A percentile compares a stretch with the other conserved stretches of the same genome.
These are phyloP conservation scores for Terfezia claveryi DNA, from an alignment of 495 filamentous ascomycete genomes.

Conservation along the genomic window DNA sequence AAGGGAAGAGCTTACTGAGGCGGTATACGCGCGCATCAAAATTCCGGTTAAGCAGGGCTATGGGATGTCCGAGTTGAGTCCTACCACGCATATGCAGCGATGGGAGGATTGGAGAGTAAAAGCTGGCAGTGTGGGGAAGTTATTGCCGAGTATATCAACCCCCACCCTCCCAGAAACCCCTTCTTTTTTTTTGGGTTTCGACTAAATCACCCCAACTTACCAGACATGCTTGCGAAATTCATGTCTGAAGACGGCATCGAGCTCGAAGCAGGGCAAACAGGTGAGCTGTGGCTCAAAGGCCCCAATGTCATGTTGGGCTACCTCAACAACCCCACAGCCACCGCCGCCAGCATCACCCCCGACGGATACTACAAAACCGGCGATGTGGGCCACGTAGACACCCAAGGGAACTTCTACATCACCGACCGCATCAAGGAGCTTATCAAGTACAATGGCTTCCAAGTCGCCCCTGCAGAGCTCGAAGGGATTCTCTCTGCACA, in stretches of 20 bases:
- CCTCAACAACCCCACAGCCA: conserved; percentile 44
- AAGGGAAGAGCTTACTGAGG: conserved; percentile 58
- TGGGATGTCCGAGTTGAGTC: conserved; percentile 33
- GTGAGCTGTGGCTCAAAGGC: conserved; percentile 62
- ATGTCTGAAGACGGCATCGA: conserved; percentile 41
- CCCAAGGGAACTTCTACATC: conserved; percentile 42
- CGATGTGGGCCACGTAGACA: conserved; percentile 38
- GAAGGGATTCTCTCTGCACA: conserved; percentile 58
- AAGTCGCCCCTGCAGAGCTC: conserved; percentile 70
- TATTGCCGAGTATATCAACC: conserved; percentile 32
- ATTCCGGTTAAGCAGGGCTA: conserved; percentile 45
- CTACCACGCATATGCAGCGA: conserved; percentile 32
- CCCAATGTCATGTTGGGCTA: conserved; percentile 61
- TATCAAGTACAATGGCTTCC: conserved; percentile 82
- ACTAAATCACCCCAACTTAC: not conserved
- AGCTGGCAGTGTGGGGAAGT: conserved; percentile 59
- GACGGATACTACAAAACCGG: conserved; percentile 77
- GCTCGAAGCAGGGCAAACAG: conserved; percentile 33
- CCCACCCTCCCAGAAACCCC: not conserved
- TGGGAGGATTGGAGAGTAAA: conserved; percentile 57
- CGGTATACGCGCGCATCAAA: conserved; percentile 50
- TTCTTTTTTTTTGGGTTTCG: not conserved
- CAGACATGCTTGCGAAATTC: conserved; percentile 63
- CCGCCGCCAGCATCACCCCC: conserved; percentile 36
- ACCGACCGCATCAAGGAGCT: conserved; percentile 79